These are phyloP conservation scores for Lodderomyces margitis DNA, from an alignment of 1,139 yeast genomes.

Conservation along the genomic window DNA sequence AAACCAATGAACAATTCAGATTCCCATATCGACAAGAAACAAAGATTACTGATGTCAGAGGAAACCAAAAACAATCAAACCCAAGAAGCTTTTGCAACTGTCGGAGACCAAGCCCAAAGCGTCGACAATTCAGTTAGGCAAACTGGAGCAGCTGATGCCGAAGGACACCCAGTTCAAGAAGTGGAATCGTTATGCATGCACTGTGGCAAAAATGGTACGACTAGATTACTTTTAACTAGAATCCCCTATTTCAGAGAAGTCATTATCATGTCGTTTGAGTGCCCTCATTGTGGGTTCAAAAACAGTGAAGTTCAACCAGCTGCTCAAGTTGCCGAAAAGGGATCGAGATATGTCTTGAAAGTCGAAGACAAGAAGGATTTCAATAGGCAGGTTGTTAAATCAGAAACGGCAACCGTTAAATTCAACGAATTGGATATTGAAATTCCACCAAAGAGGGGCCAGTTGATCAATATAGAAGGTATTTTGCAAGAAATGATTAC, in stretches of 20 bases:
- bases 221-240: conserved; percentile 78
- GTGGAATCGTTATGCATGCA: conserved; percentile 95
- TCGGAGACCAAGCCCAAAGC: conserved; percentile 56
- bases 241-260: conserved; percentile 93
- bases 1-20: conserved; percentile 9
- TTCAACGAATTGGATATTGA: conserved; percentile 87
- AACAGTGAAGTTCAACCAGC: conserved; percentile 96
- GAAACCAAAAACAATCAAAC: conserved; percentile 17
- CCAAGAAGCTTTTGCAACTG: conserved; percentile 51
- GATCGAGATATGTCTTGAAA: conserved; percentile 68
- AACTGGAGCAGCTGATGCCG: conserved; percentile 76
- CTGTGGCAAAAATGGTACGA: conserved; percentile 82
- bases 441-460: conserved; percentile 94
- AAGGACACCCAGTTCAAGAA: conserved; percentile 96
- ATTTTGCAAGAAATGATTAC: conserved; percentile 75
- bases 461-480: conserved; percentile 90
- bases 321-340: conserved; percentile 83
- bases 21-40: conserved; percentile 17
- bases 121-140: conserved; percentile 21
- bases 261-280: conserved; percentile 90
- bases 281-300: conserved; percentile 91
- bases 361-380: conserved; percentile 73
- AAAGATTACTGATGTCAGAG: conserved; percentile 12
- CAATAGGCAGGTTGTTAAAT: conserved; percentile 87
- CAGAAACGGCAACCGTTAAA: conserved; percentile 80